Conservation (phyloP, 306 rosid species). For the Geum urbanum region DNA sequence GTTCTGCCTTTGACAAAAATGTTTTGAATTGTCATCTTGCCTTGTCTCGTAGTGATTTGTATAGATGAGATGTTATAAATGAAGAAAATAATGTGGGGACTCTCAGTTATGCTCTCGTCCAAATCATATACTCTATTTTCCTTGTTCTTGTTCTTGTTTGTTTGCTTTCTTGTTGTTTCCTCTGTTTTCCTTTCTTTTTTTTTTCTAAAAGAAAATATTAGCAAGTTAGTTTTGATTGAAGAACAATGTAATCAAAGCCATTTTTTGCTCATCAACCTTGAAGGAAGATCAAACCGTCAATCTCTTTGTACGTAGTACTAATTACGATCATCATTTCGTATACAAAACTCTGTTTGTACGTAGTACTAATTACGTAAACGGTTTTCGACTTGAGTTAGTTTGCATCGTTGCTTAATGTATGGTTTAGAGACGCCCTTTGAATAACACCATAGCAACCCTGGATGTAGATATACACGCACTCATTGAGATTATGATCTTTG, state of each 20-base stretch:
- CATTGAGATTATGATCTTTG: not conserved
- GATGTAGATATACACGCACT: not conserved
- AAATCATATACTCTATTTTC: not conserved
- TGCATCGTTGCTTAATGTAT: no score
- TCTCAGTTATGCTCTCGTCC: not conserved
- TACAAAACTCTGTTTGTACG: not conserved
- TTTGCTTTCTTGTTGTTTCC: not conserved
- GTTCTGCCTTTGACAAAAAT: not conserved
- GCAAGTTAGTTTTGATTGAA: not conserved
- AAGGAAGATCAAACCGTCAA: not conserved
- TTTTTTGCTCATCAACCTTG: not conserved
- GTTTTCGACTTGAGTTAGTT: no score
- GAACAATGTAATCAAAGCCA: not conserved
- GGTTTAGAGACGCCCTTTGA: not conserved
- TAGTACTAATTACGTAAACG: not conserved
- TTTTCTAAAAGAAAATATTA: not conserved
- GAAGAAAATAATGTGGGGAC: conserved; percentile 11
- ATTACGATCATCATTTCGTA: not conserved
- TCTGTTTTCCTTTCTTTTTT: not conserved
- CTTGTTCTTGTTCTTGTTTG: not conserved
- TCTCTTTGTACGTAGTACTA: not conserved
- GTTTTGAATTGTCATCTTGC: conserved; percentile 6
- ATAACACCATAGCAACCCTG: not conserved
- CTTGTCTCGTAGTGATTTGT: not conserved
- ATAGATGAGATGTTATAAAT: not conserved